Evolutionary conservation across 2,329 filamentous ascomycete genomes (phyloP).

Genomic region (Diaporthe sp.): DNA sequence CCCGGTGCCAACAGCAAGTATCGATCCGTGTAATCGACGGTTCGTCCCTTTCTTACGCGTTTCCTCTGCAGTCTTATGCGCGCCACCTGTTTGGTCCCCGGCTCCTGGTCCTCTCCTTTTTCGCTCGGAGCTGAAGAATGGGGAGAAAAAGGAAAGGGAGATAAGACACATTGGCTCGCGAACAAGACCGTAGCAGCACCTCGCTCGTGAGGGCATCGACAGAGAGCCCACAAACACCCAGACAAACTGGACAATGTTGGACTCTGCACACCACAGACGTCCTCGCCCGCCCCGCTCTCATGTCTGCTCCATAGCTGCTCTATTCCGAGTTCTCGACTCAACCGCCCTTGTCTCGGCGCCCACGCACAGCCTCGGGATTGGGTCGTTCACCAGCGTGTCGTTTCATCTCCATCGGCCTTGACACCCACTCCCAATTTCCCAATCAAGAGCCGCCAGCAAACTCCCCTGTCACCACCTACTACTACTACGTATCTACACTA

Average conservation of each 20-base stretch:
- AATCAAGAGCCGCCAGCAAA: slow-evolving; percentile 40
- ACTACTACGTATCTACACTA: slow-evolving; percentile 7
- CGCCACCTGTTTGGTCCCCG: not conserved
- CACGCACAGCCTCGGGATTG: slow-evolving; percentile 38
- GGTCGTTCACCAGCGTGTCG: slow-evolving; percentile 28
- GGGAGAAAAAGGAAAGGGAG: not conserved
- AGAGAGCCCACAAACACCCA: not conserved
- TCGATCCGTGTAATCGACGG: not conserved
- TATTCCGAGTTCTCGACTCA: slow-evolving; percentile 15
- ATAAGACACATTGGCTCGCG: not conserved
- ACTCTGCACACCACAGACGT: not conserved
- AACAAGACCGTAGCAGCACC: not conserved
- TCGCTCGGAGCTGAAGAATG: not conserved
- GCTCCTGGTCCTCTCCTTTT: not conserved
- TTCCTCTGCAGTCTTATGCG: slow-evolving; percentile 11
- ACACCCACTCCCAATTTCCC: slow-evolving; percentile 36
- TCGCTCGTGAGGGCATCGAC: slow-evolving; percentile 5
- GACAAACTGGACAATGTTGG: not conserved
- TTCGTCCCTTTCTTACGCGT: slow-evolving; percentile 20
- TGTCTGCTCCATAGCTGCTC: slow-evolving; percentile 16
- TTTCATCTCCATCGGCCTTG: slow-evolving; percentile 33
- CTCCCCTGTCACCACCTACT: slow-evolving; percentile 10
- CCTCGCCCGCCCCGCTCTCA: slow-evolving; percentile 3
- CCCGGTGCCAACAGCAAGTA: not conserved
- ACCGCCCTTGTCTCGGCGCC: slow-evolving; percentile 19